Conservation (phyloP, 2,329 filamentous ascomycete genomes). For the Verruconis gallopava region DNA sequence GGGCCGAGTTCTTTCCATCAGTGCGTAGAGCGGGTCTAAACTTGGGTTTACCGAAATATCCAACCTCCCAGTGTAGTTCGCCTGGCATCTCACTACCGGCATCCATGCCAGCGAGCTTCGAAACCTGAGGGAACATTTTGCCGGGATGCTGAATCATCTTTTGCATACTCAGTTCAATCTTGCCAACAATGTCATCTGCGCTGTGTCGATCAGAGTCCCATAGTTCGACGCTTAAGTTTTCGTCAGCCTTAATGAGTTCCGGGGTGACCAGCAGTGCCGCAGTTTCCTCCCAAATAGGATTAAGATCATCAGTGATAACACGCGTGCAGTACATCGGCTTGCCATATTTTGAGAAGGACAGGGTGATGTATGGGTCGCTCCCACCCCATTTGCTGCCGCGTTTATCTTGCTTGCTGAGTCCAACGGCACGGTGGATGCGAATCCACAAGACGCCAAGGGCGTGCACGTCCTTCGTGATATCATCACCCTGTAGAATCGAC, state of each 20-base stretch:
- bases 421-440: constrained; percentile 75
- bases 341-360: constrained; percentile 89
- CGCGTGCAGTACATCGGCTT: constrained; percentile 97
- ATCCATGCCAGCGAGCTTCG: constrained; percentile 69
- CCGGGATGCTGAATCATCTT: constrained; percentile 91
- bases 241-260: constrained; percentile 83
- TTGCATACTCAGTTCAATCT: constrained; percentile 85
- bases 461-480: constrained; percentile 77
- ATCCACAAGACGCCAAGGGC: constrained; percentile 87
- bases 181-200: constrained; percentile 89
- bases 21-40: constrained; percentile 75
- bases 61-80: constrained; percentile 89
- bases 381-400: constrained; percentile 75
- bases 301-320: constrained; percentile 87
- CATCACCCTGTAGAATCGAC: constrained; percentile 81
- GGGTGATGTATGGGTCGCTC: constrained; percentile 88
- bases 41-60: constrained; percentile 83
- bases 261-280: constrained; percentile 71
- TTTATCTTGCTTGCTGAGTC: constrained; percentile 80
- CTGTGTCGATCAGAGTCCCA: constrained; percentile 93
- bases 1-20: constrained; percentile 67
- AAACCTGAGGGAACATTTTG: constrained; percentile 73
- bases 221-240: constrained; percentile 83
- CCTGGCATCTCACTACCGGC: constrained; percentile 82
- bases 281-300: constrained; percentile 84